Evolutionary conservation across 768 basidiomycete genomes (phyloP).

Genomic region (Clathrus columnatus): DNA sequence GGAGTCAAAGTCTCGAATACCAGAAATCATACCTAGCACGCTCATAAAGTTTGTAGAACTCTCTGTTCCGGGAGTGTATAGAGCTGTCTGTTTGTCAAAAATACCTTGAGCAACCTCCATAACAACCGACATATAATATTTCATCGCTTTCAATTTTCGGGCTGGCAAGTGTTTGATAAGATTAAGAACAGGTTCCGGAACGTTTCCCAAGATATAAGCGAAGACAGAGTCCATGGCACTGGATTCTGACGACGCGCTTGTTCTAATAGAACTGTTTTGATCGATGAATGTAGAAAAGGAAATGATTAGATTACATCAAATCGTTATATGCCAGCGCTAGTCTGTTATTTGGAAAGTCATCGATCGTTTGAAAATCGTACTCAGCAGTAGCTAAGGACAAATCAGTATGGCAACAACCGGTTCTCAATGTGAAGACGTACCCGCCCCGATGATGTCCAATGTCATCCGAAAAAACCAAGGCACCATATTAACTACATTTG

Average conservation of each 20-base stretch:
- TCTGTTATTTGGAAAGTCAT: neutral
- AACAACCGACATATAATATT: constrained; percentile 18
- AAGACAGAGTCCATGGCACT: constrained; percentile 16
- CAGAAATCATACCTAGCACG: constrained; percentile 19
- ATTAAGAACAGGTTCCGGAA: constrained; percentile 26
- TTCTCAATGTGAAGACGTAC: constrained; percentile 13
- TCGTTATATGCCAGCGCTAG: neutral
- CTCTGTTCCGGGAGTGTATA: constrained; percentile 13
- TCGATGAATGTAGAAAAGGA: neutral
- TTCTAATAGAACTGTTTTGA: neutral
- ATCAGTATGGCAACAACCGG: neutral
- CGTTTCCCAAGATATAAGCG: constrained; percentile 21
- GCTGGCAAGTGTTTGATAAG: too few species aligned
- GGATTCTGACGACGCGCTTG: neutral
- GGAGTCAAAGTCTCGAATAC: neutral
- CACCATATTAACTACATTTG: constrained; percentile 25
- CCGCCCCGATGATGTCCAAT: constrained; percentile 31
- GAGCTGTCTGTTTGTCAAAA: constrained; percentile 19
- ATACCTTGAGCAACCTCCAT: constrained; percentile 17
- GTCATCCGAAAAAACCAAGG: constrained; percentile 33
- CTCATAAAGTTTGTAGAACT: constrained; percentile 26
- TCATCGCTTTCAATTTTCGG: constrained; percentile 23
- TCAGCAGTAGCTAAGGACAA: constrained; percentile 16
- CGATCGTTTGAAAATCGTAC: constrained; percentile 16
- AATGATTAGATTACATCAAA: neutral